Evolutionary conservation across 371 early-diverging fungal genomes (phyloP).

Genomic region (Mucor sp.): DNA sequence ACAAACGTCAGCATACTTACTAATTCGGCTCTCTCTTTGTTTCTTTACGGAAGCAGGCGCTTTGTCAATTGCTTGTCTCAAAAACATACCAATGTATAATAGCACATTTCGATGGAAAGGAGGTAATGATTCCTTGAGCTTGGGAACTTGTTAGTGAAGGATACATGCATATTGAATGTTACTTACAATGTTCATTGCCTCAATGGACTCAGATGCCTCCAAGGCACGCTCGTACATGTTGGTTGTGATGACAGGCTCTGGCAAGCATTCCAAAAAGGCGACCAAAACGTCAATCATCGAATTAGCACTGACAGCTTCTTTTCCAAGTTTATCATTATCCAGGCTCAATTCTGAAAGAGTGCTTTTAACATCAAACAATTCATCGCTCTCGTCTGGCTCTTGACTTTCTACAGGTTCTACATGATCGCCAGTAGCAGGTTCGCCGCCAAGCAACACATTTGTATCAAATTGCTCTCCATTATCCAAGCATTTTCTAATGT

Average conservation of each 20-base stretch:
- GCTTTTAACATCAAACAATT: background rate
- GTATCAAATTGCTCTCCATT: constrained; percentile 74
- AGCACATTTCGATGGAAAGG: constrained; percentile 70
- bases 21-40: constrained; percentile 39
- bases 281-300: constrained; percentile 79
- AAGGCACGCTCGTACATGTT: constrained; percentile 65
- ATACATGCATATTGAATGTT: background rate
- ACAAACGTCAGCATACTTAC: constrained; percentile 29
- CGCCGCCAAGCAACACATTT: constrained; percentile 38
- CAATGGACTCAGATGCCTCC: constrained; percentile 53
- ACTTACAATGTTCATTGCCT: constrained; percentile 46
- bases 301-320: constrained; percentile 66
- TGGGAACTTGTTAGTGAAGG: background rate
- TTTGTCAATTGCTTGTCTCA: constrained; percentile 63
- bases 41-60: constrained; percentile 37
- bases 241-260: constrained; percentile 76
- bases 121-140: constrained; percentile 20
- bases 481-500: constrained; percentile 84
- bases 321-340: constrained; percentile 15
- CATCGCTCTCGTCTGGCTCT: background rate
- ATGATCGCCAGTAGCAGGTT: background rate
- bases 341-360: constrained; percentile 6
- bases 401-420: background rate
- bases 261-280: constrained; percentile 72
- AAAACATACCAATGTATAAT: constrained; percentile 74